A percentile compares a stretch with the other conserved stretches of the same genome.
These are phyloP conservation scores for Astragalus membranaceus DNA, from an alignment of 306 rosid genomes.

Conservation along the genomic window DNA sequence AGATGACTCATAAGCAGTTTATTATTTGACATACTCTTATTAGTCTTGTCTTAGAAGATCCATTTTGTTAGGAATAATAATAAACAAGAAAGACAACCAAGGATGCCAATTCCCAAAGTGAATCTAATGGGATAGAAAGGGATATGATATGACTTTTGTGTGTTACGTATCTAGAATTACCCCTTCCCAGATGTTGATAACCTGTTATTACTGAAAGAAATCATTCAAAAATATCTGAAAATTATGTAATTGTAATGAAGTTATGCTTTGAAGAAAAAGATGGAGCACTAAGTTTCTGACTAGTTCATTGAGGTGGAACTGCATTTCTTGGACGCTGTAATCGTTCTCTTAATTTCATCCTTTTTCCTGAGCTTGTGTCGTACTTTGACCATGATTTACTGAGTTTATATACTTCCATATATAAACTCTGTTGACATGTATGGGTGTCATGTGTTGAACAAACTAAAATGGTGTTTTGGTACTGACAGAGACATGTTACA, in stretches of 20 bases:
- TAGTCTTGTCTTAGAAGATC: background rate
- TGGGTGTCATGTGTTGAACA: background rate
- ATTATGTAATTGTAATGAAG: background rate
- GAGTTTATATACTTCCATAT: background rate
- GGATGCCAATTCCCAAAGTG: background rate
- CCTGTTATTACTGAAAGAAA: background rate
- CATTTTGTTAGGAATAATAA: background rate
- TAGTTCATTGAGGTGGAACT: background rate
- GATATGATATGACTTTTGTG: background rate
- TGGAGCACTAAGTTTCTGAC: background rate
- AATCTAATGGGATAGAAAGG: background rate
- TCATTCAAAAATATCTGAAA: background rate
- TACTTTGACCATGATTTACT: background rate
- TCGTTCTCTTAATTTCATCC: background rate
- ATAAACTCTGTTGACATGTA: background rate
- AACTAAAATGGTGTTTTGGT: too few species aligned
- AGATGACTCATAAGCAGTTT: background rate
- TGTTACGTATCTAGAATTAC: background rate
- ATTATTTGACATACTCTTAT: background rate
- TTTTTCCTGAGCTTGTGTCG: background rate
- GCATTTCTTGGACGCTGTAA: slow-evolving; percentile 12
- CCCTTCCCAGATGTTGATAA: background rate
- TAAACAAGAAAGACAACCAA: slow-evolving; percentile 1
- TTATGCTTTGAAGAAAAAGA: slow-evolving; percentile 9
- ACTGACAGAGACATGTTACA: too few species aligned